Base-by-base conservation (phyloP, 1,139 yeast species). In the Hansenula sp. region DNA sequence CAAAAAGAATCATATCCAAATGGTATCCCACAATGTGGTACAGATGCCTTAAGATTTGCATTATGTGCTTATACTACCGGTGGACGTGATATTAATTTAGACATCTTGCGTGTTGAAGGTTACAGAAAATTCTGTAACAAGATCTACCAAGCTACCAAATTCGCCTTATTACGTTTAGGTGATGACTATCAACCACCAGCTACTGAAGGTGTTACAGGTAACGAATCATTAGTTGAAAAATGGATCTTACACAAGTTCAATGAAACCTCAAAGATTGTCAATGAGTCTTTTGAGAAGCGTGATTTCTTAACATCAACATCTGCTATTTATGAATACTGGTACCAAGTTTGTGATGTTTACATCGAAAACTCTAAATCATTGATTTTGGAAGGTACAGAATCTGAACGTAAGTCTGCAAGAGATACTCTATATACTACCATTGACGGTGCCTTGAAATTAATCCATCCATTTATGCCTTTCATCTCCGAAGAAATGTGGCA, bases 11-110 rank as follows among this genome's bases (percentile, higher is more conserved):
- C 96, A 17, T 93, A 90, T 76, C 99, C 99, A 53, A 84, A 83
- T 57, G 99, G 99, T 72, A 91, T 93, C 57, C 98, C 99, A 47
- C 96, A 93, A 72, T 93, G 99, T 78, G 99, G 99, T 74, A 91
- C 98, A 43, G 99, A 93, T 69, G 99, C 99, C 36, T 74, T 93
- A 71, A 84, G 99, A 74, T 93, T 93, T 66, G 98, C 99, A 24
- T 79, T 93, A 55, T 93, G 99, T 79, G 97, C 98, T 45, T 93
- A 93, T 74, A 85, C 96, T 42, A 91, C 99, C 46, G 99, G 99
- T 72, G 98, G 97, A 59, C 84, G 98, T 71, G 99, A 93, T 63
- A 93, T 93, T 67, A 93, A 93, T 71, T 79, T 93, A 66, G 98
- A 93, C 65, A 90, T 93, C 60, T 75, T 90, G 67, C 87, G 99